Evolutionary conservation across 352 stramenopile genomes (phyloP).

Genomic region (Globisporangium cystogenes): DNA sequence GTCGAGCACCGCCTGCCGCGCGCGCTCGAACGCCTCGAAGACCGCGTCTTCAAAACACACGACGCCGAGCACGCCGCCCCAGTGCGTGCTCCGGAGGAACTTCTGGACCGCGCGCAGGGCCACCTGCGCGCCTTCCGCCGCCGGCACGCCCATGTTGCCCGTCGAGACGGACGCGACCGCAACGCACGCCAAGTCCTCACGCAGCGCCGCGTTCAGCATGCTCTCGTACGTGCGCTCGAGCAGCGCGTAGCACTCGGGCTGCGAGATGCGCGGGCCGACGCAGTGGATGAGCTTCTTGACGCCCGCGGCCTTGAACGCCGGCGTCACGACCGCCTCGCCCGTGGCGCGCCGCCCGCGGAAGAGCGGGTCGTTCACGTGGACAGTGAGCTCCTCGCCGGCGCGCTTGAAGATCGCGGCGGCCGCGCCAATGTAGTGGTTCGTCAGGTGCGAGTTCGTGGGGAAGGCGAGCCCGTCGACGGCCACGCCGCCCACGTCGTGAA

Average conservation of each 20-base stretch:
- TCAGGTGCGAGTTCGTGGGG: slow-evolving; percentile 32
- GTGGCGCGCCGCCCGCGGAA: slow-evolving; percentile 13
- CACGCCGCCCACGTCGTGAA: slow-evolving; percentile 23
- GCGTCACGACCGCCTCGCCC: neutral
- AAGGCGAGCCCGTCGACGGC: slow-evolving; percentile 42
- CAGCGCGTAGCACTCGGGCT: slow-evolving; percentile 3
- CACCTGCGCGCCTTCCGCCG: too few species aligned
- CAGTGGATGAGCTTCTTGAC: slow-evolving; percentile 52
- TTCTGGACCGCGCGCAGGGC: too few species aligned
- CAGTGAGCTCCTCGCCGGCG: slow-evolving; percentile 24
- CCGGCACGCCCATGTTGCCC: slow-evolving; percentile 43
- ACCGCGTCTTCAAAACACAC: slow-evolving; percentile 44
- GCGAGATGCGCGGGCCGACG: slow-evolving; percentile 37
- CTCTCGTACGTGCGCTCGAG: neutral
- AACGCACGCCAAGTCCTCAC: slow-evolving; percentile 23
- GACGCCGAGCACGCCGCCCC: slow-evolving; percentile 38
- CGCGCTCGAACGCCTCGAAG: slow-evolving; percentile 27
- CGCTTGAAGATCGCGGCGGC: slow-evolving; percentile 37
- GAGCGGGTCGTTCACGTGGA: slow-evolving; percentile 26
- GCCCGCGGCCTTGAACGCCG: slow-evolving; percentile 10
- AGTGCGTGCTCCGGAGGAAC: slow-evolving; percentile 38
- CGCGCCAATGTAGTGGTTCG: slow-evolving; percentile 35
- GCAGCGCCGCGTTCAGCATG: neutral
- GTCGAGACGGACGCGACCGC: slow-evolving; percentile 65
- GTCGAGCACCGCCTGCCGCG: slow-evolving; percentile 15